Conservation (phyloP, 768 basidiomycete species). For the Leccinum rimulosum region DNA sequence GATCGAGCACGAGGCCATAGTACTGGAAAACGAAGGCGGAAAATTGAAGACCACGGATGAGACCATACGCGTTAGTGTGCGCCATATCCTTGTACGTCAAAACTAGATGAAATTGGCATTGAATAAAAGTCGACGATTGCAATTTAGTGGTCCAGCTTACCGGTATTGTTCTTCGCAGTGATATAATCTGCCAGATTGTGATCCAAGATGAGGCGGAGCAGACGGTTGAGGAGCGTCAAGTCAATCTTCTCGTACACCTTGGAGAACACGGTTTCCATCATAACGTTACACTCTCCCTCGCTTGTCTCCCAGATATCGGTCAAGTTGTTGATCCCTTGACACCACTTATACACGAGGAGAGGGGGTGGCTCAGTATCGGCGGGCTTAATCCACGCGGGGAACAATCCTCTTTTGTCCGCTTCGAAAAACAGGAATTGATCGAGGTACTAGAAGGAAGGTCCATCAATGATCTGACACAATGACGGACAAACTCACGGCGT, state of each 20-base stretch:
- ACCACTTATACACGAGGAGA: slow-evolving; percentile 98
- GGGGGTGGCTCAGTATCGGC: slow-evolving; percentile 97
- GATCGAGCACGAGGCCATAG: slow-evolving; percentile 92
- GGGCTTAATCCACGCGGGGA: slow-evolving; percentile 99
- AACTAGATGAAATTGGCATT: slow-evolving; percentile 34
- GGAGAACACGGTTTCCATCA: slow-evolving; percentile 98
- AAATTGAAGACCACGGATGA: slow-evolving; percentile 97
- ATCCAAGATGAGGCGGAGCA: slow-evolving; percentile 93
- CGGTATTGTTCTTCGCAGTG: slow-evolving; percentile 97
- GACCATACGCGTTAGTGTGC: slow-evolving; percentile 94
- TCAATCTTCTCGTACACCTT: slow-evolving; percentile 99
- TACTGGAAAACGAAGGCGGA: slow-evolving; percentile 99
- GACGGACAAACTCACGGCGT: slow-evolving; percentile 60
- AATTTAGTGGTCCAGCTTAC: slow-evolving; percentile 29
- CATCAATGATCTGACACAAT: slow-evolving; percentile 7
- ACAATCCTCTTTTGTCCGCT: slow-evolving; percentile 95
- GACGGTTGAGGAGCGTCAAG: slow-evolving; percentile 89
- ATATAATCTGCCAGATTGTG: slow-evolving; percentile 99
- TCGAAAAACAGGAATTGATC: slow-evolving; percentile 99
- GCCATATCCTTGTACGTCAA: slow-evolving; percentile 98
- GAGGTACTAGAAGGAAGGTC: slow-evolving; percentile 57
- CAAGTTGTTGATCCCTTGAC: slow-evolving; percentile 98
- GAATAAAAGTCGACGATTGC: slow-evolving; percentile 4
- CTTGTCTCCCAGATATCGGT: slow-evolving; percentile 98
- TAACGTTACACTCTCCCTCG: slow-evolving; percentile 96